phyloP scores from a whole-genome alignment of 2,329 filamentous ascomycete genomes.

The Chlorencoelia australis region DNA sequence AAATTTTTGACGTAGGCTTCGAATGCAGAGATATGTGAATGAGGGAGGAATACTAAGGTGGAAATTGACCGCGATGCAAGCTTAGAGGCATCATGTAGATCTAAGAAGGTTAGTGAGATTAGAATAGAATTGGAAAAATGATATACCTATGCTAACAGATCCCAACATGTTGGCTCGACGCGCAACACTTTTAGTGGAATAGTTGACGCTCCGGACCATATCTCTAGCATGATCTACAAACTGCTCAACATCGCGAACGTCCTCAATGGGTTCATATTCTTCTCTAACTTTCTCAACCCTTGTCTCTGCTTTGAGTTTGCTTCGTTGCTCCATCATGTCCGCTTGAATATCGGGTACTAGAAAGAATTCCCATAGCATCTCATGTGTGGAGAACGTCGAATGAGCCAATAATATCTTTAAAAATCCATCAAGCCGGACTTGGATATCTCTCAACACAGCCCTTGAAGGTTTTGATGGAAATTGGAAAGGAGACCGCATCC shows the following conservation, averaged over 20 bases:
- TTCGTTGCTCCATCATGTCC: constrained; percentile 82
- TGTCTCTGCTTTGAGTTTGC: constrained; percentile 73
- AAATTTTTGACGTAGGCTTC: constrained; percentile 60
- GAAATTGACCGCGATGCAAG: constrained; percentile 43
- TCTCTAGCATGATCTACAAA: constrained; percentile 88
- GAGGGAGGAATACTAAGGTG: constrained; percentile 57
- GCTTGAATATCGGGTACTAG: constrained; percentile 88
- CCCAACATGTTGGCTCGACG: constrained; percentile 67
- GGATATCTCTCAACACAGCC: constrained; percentile 76
- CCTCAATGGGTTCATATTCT: constrained; percentile 75
- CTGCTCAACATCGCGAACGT: constrained; percentile 80
- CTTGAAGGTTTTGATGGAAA: constrained; percentile 87
- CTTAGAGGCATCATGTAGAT: constrained; percentile 57
- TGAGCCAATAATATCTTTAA: constrained; percentile 78
- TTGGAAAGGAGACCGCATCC: constrained; percentile 79
- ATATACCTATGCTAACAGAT: constrained; percentile 49
- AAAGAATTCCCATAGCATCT: constrained; percentile 99
- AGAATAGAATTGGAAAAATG: not conserved
- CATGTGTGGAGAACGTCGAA: constrained; percentile 88
- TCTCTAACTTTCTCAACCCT: constrained; percentile 78
- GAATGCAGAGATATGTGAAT: constrained; percentile 58
- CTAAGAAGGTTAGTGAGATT: constrained; percentile 33
- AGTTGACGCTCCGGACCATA: constrained; percentile 75
- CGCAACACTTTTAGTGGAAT: constrained; percentile 72
- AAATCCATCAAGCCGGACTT: constrained; percentile 78